A percentile compares a stretch with the other conserved stretches of the same genome.
These are phyloP conservation scores for Akanthomyces muscarius DNA, from an alignment of 2,329 filamentous ascomycete genomes.

Conservation along the genomic window DNA sequence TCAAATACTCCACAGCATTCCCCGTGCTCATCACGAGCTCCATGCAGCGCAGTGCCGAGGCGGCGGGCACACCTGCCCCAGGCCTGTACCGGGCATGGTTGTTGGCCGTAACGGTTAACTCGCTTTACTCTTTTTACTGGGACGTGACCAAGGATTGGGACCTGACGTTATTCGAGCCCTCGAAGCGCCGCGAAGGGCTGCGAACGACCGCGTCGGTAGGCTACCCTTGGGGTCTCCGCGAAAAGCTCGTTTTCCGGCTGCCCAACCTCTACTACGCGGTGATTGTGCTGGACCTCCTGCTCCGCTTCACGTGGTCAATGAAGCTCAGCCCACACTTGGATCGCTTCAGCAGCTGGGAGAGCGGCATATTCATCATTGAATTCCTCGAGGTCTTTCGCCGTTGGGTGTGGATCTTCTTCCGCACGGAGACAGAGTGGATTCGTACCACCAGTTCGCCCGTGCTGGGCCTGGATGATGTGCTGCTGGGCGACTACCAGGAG, in stretches of 20 bases:
- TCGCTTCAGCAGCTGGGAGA: conserved; percentile 81
- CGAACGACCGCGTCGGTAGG: conserved; percentile 56
- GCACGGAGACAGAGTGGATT: conserved; percentile 91
- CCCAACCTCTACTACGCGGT: conserved; percentile 77
- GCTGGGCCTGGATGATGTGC: conserved; percentile 63
- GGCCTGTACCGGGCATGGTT: conserved; percentile 60
- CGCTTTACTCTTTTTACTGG: conserved; percentile 97
- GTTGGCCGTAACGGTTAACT: conserved; percentile 73
- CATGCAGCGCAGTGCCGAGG: conserved; percentile 60
- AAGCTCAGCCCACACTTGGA: conserved; percentile 81
- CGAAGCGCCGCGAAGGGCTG: conserved; percentile 19
- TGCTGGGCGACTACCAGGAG: conserved; percentile 67
- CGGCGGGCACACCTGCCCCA: conserved; percentile 32
- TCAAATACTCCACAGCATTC: conserved; percentile 93
- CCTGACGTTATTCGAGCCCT: conserved; percentile 69
- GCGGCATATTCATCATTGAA: conserved; percentile 83
- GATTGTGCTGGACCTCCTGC: conserved; percentile 70
- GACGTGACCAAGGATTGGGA: conserved; percentile 97
- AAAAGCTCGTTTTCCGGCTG: conserved; percentile 67
- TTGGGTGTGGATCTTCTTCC: conserved; percentile 97
- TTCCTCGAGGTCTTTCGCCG: conserved; percentile 79
- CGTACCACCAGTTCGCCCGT: conserved; percentile 49
- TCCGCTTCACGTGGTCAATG: conserved; percentile 87
- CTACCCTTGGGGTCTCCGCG: conserved; percentile 73
- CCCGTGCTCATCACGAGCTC: conserved; percentile 82